Conservation (phyloP, 1,284 basidiomycete genomes). For the Xerocomus amazonicus region DNA sequence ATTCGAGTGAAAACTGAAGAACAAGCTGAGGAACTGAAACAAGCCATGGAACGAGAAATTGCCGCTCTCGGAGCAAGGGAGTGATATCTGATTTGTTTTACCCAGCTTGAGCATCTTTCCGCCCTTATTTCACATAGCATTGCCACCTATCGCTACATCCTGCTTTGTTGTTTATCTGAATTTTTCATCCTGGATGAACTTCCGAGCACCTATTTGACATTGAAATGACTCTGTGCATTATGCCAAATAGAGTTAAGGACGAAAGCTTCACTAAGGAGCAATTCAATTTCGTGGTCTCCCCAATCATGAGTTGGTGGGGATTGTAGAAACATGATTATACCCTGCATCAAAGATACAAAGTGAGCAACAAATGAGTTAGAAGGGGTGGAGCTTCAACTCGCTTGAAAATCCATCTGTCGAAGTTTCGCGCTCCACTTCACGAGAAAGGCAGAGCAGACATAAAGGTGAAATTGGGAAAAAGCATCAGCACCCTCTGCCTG, state of each 20-base stretch:
- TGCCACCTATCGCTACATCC: slow-evolving; percentile 27
- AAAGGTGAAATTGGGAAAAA: slow-evolving; percentile 95
- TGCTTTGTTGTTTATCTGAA: slow-evolving; percentile 14
- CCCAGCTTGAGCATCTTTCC: neutral
- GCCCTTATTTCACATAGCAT: slow-evolving; percentile 17
- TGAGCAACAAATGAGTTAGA: slow-evolving; percentile 4
- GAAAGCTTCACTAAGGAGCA: slow-evolving; percentile 94
- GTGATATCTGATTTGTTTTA: slow-evolving; percentile 9
- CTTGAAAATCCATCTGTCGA: slow-evolving; percentile 95
- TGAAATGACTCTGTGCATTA: slow-evolving; percentile 90
- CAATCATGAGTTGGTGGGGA: slow-evolving; percentile 93
- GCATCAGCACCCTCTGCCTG: slow-evolving; percentile 93
- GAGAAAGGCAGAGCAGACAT: slow-evolving; percentile 93
- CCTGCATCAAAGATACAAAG: slow-evolving; percentile 44
- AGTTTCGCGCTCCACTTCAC: slow-evolving; percentile 90
- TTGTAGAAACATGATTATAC: slow-evolving; percentile 99
- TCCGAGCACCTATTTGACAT: slow-evolving; percentile 33
- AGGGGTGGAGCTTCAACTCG: slow-evolving; percentile 27
- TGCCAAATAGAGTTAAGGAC: slow-evolving; percentile 93
- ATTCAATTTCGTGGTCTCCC: slow-evolving; percentile 94
- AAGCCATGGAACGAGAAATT: slow-evolving; percentile 63
- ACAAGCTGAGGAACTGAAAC: slow-evolving; percentile 55
- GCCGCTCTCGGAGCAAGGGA: slow-evolving; percentile 40
- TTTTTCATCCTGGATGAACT: neutral
- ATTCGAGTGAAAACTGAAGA: slow-evolving; percentile 63